phyloP scores from a whole-genome alignment of 176 grass and related monocot genomes.

The Chloris gayana region DNA sequence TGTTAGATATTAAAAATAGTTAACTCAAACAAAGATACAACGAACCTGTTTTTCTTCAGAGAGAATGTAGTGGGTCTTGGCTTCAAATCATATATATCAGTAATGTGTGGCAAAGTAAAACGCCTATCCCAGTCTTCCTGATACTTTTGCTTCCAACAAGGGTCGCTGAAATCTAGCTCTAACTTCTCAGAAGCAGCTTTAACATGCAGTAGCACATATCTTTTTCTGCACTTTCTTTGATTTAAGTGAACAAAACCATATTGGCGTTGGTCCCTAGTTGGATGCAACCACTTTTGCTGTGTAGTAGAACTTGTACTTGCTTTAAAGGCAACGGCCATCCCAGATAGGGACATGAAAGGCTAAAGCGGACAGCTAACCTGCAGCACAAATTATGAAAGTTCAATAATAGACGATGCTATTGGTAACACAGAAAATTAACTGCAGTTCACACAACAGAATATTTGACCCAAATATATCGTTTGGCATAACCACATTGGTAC shows the following conservation, averaged over 20 bases:
- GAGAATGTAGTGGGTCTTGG: conserved; percentile 84
- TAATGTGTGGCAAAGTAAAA: conserved; percentile 85
- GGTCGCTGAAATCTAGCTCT: conserved; percentile 73
- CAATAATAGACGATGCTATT: neutral
- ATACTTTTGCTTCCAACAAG: conserved; percentile 72
- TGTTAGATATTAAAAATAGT: conserved; percentile 14
- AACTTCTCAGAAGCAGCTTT: conserved; percentile 42
- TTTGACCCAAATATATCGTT: neutral
- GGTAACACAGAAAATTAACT: neutral
- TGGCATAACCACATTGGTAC: neutral
- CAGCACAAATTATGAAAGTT: conserved; percentile 22
- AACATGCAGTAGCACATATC: conserved; percentile 8
- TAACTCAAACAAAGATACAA: neutral
- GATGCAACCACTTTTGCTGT: conserved; percentile 7
- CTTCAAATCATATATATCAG: conserved; percentile 78
- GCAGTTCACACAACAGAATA: neutral
- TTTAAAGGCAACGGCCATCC: conserved; percentile 49
- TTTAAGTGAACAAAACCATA: conserved; percentile 48
- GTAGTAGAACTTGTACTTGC: conserved; percentile 30
- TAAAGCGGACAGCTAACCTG: neutral
- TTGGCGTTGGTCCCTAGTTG: conserved; percentile 7
- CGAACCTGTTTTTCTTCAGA: conserved; percentile 82
- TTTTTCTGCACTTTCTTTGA: conserved; percentile 40
- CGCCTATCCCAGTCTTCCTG: conserved; percentile 75
- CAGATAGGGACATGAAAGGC: conserved; percentile 32